These are phyloP conservation scores for Aspergillus brasiliensis DNA, from an alignment of 2,329 filamentous ascomycete genomes.

Conservation along the genomic window DNA sequence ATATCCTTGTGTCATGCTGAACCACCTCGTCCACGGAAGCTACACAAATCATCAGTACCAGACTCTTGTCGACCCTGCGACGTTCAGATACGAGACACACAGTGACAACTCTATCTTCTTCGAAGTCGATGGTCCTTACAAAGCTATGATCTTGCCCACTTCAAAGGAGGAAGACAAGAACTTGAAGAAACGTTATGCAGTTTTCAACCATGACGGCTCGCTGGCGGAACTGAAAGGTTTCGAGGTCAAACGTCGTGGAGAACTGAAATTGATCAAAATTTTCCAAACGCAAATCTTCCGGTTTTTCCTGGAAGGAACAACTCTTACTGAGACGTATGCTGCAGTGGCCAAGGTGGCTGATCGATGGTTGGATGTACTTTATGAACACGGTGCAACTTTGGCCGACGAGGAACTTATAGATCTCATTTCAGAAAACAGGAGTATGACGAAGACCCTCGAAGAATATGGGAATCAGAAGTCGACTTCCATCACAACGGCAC, in stretches of 20 bases:
- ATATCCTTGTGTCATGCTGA: conserved; percentile 98
- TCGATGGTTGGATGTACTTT: conserved; percentile 91
- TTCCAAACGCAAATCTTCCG: conserved; percentile 99
- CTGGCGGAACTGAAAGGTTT: conserved; percentile 96
- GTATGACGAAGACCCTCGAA: conserved; percentile 94
- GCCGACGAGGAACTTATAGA: conserved; percentile 98
- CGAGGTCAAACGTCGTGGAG: conserved; percentile 94
- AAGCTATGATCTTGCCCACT: conserved; percentile 93
- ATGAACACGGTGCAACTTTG: conserved; percentile 83
- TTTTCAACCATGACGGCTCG: conserved; percentile 97
- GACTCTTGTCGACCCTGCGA: conserved; percentile 75
- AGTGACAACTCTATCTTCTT: conserved; percentile 99
- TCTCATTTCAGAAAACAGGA: conserved; percentile 99
- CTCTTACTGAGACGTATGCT: conserved; percentile 82
- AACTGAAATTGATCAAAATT: conserved; percentile 98
- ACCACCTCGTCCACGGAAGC: conserved; percentile 89
- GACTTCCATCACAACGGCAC: conserved; percentile 98
- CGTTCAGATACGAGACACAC: conserved; percentile 90
- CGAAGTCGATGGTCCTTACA: conserved; percentile 97
- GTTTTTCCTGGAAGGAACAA: conserved; percentile 92
- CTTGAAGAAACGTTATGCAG: conserved; percentile 97
- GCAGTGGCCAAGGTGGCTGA: conserved; percentile 95
- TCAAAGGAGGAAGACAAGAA: conserved; percentile 99
- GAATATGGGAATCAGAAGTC: conserved; percentile 97
- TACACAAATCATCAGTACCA: conserved; percentile 99